Evolutionary conservation across 2,329 filamentous ascomycete genomes (phyloP).

Genomic region (Botrytis fabae): DNA sequence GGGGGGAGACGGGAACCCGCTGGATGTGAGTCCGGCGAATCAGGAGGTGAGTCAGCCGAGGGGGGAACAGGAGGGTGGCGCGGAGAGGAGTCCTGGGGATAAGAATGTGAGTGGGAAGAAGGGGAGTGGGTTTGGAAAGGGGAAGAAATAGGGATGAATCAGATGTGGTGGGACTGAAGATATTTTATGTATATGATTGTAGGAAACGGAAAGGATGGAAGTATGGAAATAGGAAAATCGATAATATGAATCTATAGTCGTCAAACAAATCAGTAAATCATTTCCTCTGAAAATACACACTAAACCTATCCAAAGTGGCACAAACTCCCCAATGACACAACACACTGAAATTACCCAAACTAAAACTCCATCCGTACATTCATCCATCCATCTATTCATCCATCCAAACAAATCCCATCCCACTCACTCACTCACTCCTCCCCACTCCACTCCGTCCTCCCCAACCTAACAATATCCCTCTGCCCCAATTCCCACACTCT

Average conservation of each 20-base stretch:
- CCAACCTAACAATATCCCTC: slow-evolving; percentile 53
- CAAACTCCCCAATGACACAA: background rate
- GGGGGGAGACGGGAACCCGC: slow-evolving; percentile 45
- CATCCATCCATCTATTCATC: background rate
- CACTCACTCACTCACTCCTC: background rate
- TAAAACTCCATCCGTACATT: background rate
- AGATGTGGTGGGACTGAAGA: slow-evolving; percentile 42
- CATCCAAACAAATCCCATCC: background rate
- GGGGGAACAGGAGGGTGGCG: slow-evolving; percentile 45
- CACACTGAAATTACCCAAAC: background rate
- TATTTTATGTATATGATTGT: background rate
- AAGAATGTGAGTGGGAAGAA: slow-evolving; percentile 41
- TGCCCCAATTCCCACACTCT: slow-evolving; percentile 51
- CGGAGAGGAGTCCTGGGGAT: slow-evolving; percentile 51
- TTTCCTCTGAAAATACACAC: background rate
- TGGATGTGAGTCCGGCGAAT: slow-evolving; percentile 63
- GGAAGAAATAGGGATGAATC: slow-evolving; percentile 45
- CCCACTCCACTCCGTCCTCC: slow-evolving; percentile 45
- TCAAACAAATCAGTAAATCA: background rate
- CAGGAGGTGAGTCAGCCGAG: slow-evolving; percentile 54
- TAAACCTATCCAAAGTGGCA: background rate
- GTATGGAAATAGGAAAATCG: background rate
- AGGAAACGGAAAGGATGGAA: background rate
- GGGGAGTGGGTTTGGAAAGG: slow-evolving; percentile 45
- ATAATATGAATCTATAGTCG: background rate